phyloP scores from a whole-genome alignment of 768 basidiomycete species.

The Postia placenta region DNA sequence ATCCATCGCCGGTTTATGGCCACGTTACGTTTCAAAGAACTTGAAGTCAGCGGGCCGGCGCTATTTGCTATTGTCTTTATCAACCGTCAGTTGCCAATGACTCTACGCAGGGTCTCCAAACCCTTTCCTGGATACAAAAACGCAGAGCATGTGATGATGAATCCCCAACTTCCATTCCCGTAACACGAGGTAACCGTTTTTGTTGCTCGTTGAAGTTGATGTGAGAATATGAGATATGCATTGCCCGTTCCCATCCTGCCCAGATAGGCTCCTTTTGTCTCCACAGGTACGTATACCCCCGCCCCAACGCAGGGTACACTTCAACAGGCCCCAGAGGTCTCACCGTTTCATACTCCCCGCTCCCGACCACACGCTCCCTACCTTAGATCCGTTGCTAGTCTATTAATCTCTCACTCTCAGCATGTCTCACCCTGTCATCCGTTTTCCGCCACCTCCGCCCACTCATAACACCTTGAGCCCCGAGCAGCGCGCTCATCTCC shows the following conservation, averaged over 20 bases:
- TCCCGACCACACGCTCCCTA: background rate
- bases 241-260: background rate
- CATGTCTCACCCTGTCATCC: constrained; percentile 16
- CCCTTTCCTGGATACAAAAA: background rate
- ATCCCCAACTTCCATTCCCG: background rate
- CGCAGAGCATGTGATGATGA: background rate
- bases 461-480: constrained; percentile 50
- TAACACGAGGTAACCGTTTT: background rate
- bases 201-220: background rate
- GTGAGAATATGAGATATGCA: too few species aligned
- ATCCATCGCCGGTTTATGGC: too few species aligned
- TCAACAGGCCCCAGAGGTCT: background rate
- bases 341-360: background rate
- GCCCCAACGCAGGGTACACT: background rate
- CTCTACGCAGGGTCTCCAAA: too few species aligned
- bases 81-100: too few species aligned
- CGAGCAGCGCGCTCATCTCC: constrained; percentile 46
- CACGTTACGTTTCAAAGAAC: too few species aligned
- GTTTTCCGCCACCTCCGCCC: constrained; percentile 41
- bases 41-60: too few species aligned
- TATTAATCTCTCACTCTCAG: background rate
- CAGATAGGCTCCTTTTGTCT: background rate
- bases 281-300: background rate
- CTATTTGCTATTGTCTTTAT: too few species aligned
- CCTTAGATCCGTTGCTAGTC: background rate